These are phyloP conservation scores for Calonectria fujianensis DNA, from an alignment of 2,329 filamentous ascomycete species.

Conservation along the genomic window DNA sequence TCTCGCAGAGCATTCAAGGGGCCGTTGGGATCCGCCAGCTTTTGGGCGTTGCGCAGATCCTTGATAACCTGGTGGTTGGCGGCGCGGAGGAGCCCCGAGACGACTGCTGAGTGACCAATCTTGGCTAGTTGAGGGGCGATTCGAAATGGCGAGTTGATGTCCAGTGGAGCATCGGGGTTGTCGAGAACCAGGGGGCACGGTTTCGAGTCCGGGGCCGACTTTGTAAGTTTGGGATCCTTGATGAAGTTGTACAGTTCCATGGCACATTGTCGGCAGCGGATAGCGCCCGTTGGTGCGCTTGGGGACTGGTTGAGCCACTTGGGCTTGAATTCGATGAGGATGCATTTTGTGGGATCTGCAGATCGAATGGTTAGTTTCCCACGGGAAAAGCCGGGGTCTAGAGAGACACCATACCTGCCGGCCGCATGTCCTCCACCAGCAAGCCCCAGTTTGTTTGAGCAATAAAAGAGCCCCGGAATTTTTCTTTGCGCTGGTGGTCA, in stretches of 20 bases:
- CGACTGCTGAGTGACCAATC: constrained; percentile 55
- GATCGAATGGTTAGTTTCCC: constrained; percentile 33
- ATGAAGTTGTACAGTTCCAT: constrained; percentile 63
- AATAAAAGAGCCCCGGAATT: constrained; percentile 69
- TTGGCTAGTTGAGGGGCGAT: constrained; percentile 60
- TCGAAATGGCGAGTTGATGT: constrained; percentile 65
- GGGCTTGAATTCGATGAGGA: constrained; percentile 85
- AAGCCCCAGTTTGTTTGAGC: constrained; percentile 78
- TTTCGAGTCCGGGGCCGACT: constrained; percentile 61
- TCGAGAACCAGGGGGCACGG: constrained; percentile 81
- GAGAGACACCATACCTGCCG: constrained; percentile 53
- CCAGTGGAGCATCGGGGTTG: constrained; percentile 67
- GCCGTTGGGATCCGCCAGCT: constrained; percentile 65
- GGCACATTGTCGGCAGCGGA: constrained; percentile 85
- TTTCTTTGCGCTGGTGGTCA: constrained; percentile 66
- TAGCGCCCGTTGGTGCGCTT: constrained; percentile 77
- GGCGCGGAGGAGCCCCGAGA: constrained; percentile 54
- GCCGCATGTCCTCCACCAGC: constrained; percentile 83
- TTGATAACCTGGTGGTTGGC: constrained; percentile 60
- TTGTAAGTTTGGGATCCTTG: constrained; percentile 58
- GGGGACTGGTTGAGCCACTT: constrained; percentile 89
- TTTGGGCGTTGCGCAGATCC: constrained; percentile 61
- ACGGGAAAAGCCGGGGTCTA: constrained; percentile 15
- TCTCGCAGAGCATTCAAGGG: constrained; percentile 65
- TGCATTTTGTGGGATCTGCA: constrained; percentile 55